phyloP scores from a whole-genome alignment of 1,284 basidiomycete species.

The Anthracocystis panici-leucophaei region DNA sequence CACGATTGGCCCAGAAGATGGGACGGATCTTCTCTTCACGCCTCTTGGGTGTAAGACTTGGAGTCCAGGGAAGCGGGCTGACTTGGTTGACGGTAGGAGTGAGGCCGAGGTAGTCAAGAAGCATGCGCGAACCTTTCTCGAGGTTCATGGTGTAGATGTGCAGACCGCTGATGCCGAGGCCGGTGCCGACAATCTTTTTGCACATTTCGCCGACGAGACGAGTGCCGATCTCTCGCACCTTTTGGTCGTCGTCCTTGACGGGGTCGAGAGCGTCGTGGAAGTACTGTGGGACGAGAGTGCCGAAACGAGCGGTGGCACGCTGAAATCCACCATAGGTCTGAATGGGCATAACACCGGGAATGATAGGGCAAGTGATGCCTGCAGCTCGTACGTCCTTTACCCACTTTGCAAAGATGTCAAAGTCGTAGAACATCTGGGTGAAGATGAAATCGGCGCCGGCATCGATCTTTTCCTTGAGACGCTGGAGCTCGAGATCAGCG shows the following conservation, averaged over 20 bases:
- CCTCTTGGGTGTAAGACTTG: constrained; percentile 66
- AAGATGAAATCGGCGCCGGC: constrained; percentile 90
- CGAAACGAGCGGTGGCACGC: constrained; percentile 88
- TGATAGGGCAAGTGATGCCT: constrained; percentile 90
- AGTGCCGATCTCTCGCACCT: constrained; percentile 60
- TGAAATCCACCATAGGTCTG: constrained; percentile 98
- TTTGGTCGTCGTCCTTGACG: constrained; percentile 76
- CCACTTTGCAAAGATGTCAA: constrained; percentile 85
- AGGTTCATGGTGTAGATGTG: constrained; percentile 70
- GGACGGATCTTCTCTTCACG: constrained; percentile 68
- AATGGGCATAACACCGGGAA: constrained; percentile 96
- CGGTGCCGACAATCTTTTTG: constrained; percentile 61
- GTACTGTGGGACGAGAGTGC: constrained; percentile 82
- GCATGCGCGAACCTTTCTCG: constrained; percentile 68
- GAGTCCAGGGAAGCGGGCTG: constrained; percentile 67
- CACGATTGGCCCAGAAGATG: constrained; percentile 69
- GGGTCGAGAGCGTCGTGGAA: constrained; percentile 87
- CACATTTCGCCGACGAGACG: constrained; percentile 68
- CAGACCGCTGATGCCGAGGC: constrained; percentile 64
- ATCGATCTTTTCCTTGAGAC: constrained; percentile 87
- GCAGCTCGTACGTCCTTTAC: constrained; percentile 74
- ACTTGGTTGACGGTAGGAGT: constrained; percentile 64
- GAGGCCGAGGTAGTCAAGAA: constrained; percentile 67
- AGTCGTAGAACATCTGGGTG: constrained; percentile 96
- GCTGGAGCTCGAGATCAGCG: constrained; percentile 78